A percentile compares a stretch with the other conserved stretches of the same genome.
phyloP scores from a whole-genome alignment of 139 green algal species.

The Chlorella sp. region DNA sequence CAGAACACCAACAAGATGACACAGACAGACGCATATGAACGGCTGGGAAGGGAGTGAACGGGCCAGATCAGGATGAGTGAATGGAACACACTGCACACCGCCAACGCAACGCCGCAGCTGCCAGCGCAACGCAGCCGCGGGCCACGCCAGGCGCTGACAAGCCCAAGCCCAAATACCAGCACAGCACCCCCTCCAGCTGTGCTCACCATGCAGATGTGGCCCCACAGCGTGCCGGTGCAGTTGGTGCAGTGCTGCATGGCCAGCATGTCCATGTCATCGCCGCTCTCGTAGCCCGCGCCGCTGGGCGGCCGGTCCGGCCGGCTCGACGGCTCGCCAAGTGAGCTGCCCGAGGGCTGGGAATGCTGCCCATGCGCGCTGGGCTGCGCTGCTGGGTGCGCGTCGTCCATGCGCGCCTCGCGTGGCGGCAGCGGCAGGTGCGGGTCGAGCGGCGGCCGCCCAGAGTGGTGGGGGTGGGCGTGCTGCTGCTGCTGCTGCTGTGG shows the following conservation, averaged over 20 bases:
- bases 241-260: conserved; percentile 49
- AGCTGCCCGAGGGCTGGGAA: background rate
- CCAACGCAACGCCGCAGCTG: no score
- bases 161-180: background rate
- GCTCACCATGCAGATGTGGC: conserved; percentile 33
- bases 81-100: no score
- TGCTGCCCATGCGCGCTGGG: background rate
- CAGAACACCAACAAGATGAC: background rate
- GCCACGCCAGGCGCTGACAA: background rate
- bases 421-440: background rate
- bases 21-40: no score
- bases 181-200: background rate
- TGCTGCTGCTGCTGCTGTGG: no score
- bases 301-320: conserved; percentile 1
- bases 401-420: background rate
- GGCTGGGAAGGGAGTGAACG: no score
- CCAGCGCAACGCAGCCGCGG: no score
- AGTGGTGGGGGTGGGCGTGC: background rate
- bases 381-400: background rate
- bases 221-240: conserved; percentile 46
- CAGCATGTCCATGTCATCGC: conserved; percentile 39
- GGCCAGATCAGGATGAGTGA: no score
- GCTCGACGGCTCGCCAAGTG: conserved; percentile 3
- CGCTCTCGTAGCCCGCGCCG: conserved; percentile 23
- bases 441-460: background rate